These are phyloP conservation scores for Blastobotrys petasosporus DNA, from an alignment of 1,139 yeast species.

Conservation along the genomic window DNA sequence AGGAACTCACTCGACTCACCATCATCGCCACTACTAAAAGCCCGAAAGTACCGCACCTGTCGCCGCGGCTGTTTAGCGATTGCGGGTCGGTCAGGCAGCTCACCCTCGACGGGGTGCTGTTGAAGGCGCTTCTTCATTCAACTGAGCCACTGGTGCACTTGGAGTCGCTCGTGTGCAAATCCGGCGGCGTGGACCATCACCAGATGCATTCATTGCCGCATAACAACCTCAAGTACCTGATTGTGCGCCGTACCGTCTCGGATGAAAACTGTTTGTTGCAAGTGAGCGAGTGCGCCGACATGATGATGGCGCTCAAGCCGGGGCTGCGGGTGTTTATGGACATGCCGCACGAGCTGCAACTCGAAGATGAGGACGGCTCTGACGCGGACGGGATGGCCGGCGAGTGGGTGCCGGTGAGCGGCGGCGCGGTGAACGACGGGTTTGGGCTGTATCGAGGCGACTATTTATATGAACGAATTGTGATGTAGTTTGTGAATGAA, in stretches of 20 bases:
- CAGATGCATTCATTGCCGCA: too few species aligned
- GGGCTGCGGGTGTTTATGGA: constrained; percentile 9
- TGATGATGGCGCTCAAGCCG: not conserved
- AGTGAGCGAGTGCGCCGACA: too few species aligned
- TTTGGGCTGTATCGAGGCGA: constrained; percentile 9
- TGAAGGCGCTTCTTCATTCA: constrained; percentile 1
- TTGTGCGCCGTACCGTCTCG: too few species aligned
- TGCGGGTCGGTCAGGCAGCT: constrained; percentile 2
- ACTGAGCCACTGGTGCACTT: constrained; percentile 3
- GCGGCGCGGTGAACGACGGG: constrained; percentile 8
- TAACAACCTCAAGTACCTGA: too few species aligned
- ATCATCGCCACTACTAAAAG: not conserved
- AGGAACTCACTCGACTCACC: constrained; percentile 6
- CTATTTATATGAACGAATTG: constrained; percentile 6
- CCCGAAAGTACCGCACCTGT: too few species aligned
- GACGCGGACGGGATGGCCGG: not conserved
- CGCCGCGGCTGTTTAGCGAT: not conserved
- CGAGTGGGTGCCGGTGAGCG: constrained; percentile 8
- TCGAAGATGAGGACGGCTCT: not conserved
- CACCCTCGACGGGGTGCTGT: constrained; percentile 8
- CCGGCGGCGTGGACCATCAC: constrained; percentile 1
- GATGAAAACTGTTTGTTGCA: too few species aligned
- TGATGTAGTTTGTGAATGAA: too few species aligned
- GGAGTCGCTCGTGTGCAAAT: constrained; percentile 10
- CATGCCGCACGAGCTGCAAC: not conserved